Base-by-base conservation (phyloP, 2,329 filamentous ascomycete genomes). In the Gnomoniopsis sp. region DNA sequence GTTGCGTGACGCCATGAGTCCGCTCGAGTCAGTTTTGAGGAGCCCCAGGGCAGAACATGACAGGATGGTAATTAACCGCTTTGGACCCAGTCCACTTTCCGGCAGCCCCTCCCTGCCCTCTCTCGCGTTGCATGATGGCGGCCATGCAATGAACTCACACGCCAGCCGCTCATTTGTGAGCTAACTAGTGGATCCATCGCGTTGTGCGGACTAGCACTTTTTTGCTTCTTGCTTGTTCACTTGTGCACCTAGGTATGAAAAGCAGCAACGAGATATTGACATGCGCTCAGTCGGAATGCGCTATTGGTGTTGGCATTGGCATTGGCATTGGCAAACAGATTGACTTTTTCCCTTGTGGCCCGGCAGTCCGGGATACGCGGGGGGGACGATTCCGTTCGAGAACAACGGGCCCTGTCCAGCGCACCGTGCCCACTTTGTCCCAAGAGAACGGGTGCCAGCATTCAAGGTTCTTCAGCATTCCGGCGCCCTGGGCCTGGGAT, bases 381-480 rank as follows among this genome's bases (percentile, higher is more conserved):
- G 43, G 19, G 50, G 43, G 21, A 43, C 15, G 8, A 12, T 43
- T 26, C 50, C 36, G 21, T 52, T 33, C 26, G 11, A 23, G 10
- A 23, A 12, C 10, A 30, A 8, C 4, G 33, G 15, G 23, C 2
- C 17, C 47, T 26, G 33, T 23, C 47, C 26, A 23, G 30, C 47
- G 26, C 15, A 15, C 47, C 23, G 47, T 34, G 38, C 22, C 38
- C 38, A 21, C 21, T 17, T 46, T n/a, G 51, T 22, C 51, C 51
- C 41, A 53, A 36, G 51, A 22, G 41, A n/a, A 33, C n/a, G 26
- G 51, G 41, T 34, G 26, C 41, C 41, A 26, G 36, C 30, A 3
- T 38, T 23, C 50, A 53, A 53, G 41, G 43, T 54, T 54, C 52
- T 47, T 47, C 43, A 47, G 17, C 52, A 47, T 44, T 54, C 23